A percentile compares a stretch with the other conserved stretches of the same genome.
phyloP scores from a whole-genome alignment of 495 filamentous ascomycete genomes.

The Astrothelium macrocarpum region DNA sequence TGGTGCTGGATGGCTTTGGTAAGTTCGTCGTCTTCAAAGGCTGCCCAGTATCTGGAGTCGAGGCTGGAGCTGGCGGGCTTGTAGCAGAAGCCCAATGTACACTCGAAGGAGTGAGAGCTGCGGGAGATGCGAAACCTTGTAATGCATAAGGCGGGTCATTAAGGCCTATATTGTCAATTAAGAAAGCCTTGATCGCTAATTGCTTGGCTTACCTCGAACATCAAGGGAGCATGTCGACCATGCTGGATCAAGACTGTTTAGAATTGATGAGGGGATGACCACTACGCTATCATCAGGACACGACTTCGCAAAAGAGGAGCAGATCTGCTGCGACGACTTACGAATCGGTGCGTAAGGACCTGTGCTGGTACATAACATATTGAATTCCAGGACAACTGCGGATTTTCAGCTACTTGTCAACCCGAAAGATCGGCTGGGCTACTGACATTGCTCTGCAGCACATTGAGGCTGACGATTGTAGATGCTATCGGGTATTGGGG shows the following conservation, averaged over 20 bases:
- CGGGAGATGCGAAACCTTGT: neutral
- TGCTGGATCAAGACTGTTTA: neutral
- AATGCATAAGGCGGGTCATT: neutral
- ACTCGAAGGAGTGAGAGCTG: neutral
- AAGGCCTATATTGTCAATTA: neutral
- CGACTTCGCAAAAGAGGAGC: neutral
- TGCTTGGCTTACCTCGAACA: neutral
- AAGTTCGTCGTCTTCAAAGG: neutral
- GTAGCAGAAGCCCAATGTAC: neutral
- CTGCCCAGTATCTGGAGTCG: neutral
- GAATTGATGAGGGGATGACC: neutral
- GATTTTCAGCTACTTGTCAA: neutral
- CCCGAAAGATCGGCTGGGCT: neutral
- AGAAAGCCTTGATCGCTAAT: neutral
- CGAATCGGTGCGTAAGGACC: neutral
- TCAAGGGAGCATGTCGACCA: neutral
- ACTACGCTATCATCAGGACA: neutral
- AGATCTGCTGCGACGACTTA: neutral
- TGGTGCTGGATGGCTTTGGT: neutral
- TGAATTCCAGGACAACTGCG: neutral
- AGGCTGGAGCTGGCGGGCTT: neutral
- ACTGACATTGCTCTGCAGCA: neutral
- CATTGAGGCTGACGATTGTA: slow-evolving; percentile 7
- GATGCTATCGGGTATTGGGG: neutral
- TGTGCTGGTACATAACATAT: neutral